Percentiles rank a stretch among this genome's conserved stretches.
These are phyloP conservation scores for Candida buenavistaensis DNA, from an alignment of 1,139 yeast genomes.

Conservation along the genomic window DNA sequence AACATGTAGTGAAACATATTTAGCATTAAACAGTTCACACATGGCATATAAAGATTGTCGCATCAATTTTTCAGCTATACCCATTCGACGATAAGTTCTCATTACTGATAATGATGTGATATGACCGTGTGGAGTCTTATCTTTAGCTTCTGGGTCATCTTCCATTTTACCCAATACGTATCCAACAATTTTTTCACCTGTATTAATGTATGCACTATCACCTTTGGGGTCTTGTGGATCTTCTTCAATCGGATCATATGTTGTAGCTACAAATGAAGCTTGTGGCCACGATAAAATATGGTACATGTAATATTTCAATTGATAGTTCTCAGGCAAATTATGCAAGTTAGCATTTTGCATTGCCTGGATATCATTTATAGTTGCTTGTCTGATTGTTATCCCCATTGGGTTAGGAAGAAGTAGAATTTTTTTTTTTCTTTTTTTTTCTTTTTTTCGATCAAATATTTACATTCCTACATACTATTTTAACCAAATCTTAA, in stretches of 20 bases:
- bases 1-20: constrained; percentile 89
- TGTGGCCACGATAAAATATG: constrained; percentile 97
- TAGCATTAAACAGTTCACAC: constrained; percentile 79
- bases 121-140: constrained; percentile 85
- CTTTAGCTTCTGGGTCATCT: constrained; percentile 80
- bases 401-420: constrained; percentile 48
- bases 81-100: constrained; percentile 94
- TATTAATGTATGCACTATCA: constrained; percentile 56
- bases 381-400: constrained; percentile 86
- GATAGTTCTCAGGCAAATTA: constrained; percentile 93
- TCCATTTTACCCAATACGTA: constrained; percentile 96
- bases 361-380: constrained; percentile 82
- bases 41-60: constrained; percentile 77
- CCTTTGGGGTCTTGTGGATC: constrained; percentile 42
- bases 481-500: constrained; percentile 15
- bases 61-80: constrained; percentile 92
- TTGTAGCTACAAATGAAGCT: constrained; percentile 93
- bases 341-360: constrained; percentile 95
- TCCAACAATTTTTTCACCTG: constrained; percentile 84
- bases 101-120: constrained; percentile 91
- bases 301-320: constrained; percentile 88
- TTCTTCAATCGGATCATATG: constrained; percentile 43
- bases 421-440: too few species aligned
- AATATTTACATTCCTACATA: too few species aligned
- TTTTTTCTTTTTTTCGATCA: too few species aligned